Evolutionary conservation across 2,329 filamentous ascomycete species (phyloP).

Genomic region (Curvularia verruculosa): DNA sequence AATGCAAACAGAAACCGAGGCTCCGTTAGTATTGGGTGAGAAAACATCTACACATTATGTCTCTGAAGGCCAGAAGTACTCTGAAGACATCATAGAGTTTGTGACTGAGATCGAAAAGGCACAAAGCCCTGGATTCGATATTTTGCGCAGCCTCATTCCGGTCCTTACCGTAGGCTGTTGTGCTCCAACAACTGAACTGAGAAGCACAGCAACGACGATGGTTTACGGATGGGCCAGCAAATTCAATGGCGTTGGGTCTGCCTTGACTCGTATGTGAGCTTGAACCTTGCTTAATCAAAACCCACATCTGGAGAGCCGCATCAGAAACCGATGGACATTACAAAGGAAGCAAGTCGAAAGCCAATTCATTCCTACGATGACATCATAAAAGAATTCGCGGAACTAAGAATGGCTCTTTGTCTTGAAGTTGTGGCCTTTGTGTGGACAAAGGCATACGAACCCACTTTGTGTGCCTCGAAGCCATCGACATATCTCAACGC

Average conservation of each 20-base stretch:
- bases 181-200: conserved; percentile 25
- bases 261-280: conserved; percentile 1
- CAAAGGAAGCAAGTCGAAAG: neutral
- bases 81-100: neutral
- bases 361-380: neutral
- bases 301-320: neutral
- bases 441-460: neutral
- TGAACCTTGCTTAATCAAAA: neutral
- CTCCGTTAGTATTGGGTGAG: conserved; percentile 10
- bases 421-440: neutral
- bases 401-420: neutral
- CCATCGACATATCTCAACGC: too few species aligned
- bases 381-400: too few species aligned
- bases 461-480: neutral
- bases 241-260: conserved; percentile 11
- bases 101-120: conserved; percentile 1
- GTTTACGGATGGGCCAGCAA: conserved; percentile 33
- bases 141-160: conserved; percentile 18
- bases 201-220: conserved; percentile 24
- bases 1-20: conserved; percentile 5
- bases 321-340: neutral
- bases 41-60: neutral
- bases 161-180: conserved; percentile 31
- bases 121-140: neutral
- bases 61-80: neutral